phyloP scores from a whole-genome alignment of 352 stramenopile species.

The Phytophthora macrochlamydospora region DNA sequence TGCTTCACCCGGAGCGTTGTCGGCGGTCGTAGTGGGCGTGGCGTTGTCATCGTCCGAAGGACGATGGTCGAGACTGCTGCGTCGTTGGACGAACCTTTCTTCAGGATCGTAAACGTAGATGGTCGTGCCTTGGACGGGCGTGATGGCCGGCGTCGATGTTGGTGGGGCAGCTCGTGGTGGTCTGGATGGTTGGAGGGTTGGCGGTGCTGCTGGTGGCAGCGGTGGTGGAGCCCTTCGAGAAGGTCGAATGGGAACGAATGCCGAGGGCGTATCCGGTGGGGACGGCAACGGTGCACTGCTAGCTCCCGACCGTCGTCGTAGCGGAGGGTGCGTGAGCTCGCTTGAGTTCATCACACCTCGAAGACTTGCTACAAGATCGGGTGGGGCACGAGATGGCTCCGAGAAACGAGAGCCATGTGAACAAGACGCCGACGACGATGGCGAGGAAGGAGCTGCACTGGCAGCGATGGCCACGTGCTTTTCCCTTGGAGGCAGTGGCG shows the following conservation, averaged over 20 bases:
- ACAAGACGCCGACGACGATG: constrained; percentile 5
- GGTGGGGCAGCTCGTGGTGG: constrained; percentile 6
- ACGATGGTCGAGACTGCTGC: constrained; percentile 17
- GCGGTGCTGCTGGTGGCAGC: constrained; percentile 17
- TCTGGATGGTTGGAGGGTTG: constrained; percentile 12
- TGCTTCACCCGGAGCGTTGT: constrained; percentile 16
- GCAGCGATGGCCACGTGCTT: constrained; percentile 33
- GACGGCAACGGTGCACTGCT: constrained; percentile 16
- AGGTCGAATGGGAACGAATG: constrained; percentile 8
- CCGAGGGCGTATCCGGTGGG: constrained; percentile 13
- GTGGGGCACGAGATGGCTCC: constrained; percentile 36
- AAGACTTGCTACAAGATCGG: constrained; percentile 59
- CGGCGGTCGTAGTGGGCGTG: background rate
- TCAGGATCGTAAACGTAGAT: constrained; percentile 58
- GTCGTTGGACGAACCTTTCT: constrained; percentile 40
- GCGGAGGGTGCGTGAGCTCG: constrained; percentile 54
- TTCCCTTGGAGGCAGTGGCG: constrained; percentile 15
- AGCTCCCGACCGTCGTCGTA: constrained; percentile 25
- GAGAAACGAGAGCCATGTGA: constrained; percentile 10
- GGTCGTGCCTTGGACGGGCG: constrained; percentile 35
- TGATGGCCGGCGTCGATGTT: constrained; percentile 2
- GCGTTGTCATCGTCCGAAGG: background rate
- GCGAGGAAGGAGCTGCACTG: constrained; percentile 5
- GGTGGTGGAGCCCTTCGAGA: constrained; percentile 19
- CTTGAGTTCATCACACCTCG: constrained; percentile 80